Percentiles rank a stretch among this genome's conserved stretches.
These are phyloP conservation scores for Aphanoascus verrucosus DNA, from an alignment of 2,329 filamentous ascomycete genomes.

Conservation along the genomic window DNA sequence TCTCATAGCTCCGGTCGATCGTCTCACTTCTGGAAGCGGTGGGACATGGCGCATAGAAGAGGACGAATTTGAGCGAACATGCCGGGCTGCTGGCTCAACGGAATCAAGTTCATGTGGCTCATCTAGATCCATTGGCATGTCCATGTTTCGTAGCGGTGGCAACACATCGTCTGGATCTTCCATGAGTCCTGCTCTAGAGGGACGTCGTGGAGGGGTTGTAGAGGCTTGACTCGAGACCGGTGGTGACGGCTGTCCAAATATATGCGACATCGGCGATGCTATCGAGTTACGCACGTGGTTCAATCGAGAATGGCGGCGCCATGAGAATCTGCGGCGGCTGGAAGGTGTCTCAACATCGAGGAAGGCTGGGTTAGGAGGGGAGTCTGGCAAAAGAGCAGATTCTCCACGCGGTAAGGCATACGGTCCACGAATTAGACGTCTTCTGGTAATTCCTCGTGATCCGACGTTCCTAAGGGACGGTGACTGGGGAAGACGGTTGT, in stretches of 20 bases:
- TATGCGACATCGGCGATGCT: slow-evolving; percentile 35
- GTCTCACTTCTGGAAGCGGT: slow-evolving; percentile 22
- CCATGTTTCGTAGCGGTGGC: slow-evolving; percentile 29
- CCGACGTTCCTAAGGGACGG: slow-evolving; percentile 33
- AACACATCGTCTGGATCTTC: slow-evolving; percentile 28
- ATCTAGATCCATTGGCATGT: slow-evolving; percentile 34
- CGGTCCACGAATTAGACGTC: slow-evolving; percentile 31
- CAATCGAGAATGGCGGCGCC: slow-evolving; percentile 33
- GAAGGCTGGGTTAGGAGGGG: slow-evolving; percentile 21
- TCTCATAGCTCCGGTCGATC: slow-evolving; percentile 34
- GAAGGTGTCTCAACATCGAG: slow-evolving; percentile 22
- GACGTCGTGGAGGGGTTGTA: slow-evolving; percentile 23
- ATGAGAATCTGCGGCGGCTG: slow-evolving; percentile 26
- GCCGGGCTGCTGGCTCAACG: slow-evolving; percentile 30
- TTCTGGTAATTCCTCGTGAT: slow-evolving; percentile 31
- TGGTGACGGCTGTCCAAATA: slow-evolving; percentile 31
- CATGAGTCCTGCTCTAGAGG: slow-evolving; percentile 23
- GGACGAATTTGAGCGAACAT: slow-evolving; percentile 3
- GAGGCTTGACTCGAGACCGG: slow-evolving; percentile 18
- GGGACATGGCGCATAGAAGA: slow-evolving; percentile 9
- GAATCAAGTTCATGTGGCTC: slow-evolving; percentile 35
- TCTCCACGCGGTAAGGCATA: slow-evolving; percentile 33
- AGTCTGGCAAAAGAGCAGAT: slow-evolving; percentile 24
- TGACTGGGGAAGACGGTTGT: slow-evolving; percentile 28
- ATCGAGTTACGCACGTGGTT: slow-evolving; percentile 36